Evolutionary conservation across 163 green algal species (phyloP).

Genomic region (Trebouxiophyceae sp.): DNA sequence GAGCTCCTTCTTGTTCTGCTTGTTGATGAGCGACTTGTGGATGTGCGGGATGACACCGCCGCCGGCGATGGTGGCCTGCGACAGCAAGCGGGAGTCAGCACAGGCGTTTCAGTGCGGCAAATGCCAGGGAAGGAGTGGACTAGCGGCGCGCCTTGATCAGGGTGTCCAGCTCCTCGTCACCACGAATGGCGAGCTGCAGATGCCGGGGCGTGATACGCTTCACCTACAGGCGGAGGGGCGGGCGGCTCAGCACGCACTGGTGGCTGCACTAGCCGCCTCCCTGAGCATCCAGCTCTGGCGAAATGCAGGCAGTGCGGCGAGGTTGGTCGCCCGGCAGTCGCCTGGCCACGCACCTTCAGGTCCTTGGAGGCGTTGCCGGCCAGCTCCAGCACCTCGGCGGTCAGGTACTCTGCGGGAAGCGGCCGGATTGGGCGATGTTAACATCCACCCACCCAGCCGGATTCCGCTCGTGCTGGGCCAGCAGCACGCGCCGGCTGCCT

Average conservation of each 20-base stretch:
- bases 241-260: background rate
- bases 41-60: constrained; percentile 99
- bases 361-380: constrained; percentile 99
- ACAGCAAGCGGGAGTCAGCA: background rate
- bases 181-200: constrained; percentile 98
- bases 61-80: constrained; percentile 95
- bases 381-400: constrained; percentile 97
- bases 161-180: constrained; percentile 98
- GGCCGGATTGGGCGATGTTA: too few relatives aligned
- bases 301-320: too few relatives aligned
- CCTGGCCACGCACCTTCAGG: constrained; percentile 84
- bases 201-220: constrained; percentile 99
- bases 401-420: constrained; percentile 94
- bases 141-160: constrained; percentile 85
- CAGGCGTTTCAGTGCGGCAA: background rate
- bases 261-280: too few relatives aligned
- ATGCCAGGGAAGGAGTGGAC: too few relatives aligned
- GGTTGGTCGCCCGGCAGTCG: too few relatives aligned
- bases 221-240: constrained; percentile 48
- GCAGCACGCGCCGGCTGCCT: too few relatives aligned
- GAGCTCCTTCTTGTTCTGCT: constrained; percentile 77
- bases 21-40: constrained; percentile 99
- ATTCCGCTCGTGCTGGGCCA: too few relatives aligned
- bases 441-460: too few relatives aligned
- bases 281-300: background rate